phyloP scores from a whole-genome alignment of 2,329 filamentous ascomycete species.

The Penicillium oxalicum region DNA sequence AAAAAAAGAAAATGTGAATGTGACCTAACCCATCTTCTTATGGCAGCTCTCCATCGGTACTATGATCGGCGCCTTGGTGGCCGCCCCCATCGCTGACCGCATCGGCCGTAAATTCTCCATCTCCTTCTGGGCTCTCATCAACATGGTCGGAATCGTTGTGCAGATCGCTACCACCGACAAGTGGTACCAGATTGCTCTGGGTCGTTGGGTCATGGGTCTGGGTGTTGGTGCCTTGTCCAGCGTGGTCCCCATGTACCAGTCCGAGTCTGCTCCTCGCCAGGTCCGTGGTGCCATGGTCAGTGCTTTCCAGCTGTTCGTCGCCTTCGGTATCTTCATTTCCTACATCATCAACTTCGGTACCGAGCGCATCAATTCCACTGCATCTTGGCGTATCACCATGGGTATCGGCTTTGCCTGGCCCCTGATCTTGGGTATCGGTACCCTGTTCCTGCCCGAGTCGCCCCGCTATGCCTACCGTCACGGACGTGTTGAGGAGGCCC shows the following conservation, averaged over 20 bases:
- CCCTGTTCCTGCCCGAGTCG: slow-evolving; percentile 52
- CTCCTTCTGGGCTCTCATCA: slow-evolving; percentile 40
- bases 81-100: slow-evolving; percentile 42
- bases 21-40: background rate
- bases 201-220: slow-evolving; percentile 43
- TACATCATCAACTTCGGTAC: slow-evolving; percentile 47
- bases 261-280: slow-evolving; percentile 43
- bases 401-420: slow-evolving; percentile 56
- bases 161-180: slow-evolving; percentile 40
- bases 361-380: slow-evolving; percentile 38
- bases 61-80: slow-evolving; percentile 38
- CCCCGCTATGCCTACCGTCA: slow-evolving; percentile 55
- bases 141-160: slow-evolving; percentile 43
- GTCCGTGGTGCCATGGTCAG: slow-evolving; percentile 46
- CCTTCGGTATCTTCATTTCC: slow-evolving; percentile 46
- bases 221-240: slow-evolving; percentile 45
- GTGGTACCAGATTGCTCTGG: slow-evolving; percentile 43
- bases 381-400: slow-evolving; percentile 47
- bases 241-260: slow-evolving; percentile 45
- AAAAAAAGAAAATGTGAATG: background rate
- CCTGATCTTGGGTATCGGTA: slow-evolving; percentile 49
- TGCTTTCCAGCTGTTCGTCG: slow-evolving; percentile 47
- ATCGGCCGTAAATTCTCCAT: slow-evolving; percentile 44
- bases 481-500: slow-evolving; percentile 48
- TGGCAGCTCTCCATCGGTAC: slow-evolving; percentile 41